A percentile compares a stretch with the other conserved stretches of the same genome.
phyloP scores from a whole-genome alignment of 2,329 filamentous ascomycete species.

The Juglanconis oblonga region DNA sequence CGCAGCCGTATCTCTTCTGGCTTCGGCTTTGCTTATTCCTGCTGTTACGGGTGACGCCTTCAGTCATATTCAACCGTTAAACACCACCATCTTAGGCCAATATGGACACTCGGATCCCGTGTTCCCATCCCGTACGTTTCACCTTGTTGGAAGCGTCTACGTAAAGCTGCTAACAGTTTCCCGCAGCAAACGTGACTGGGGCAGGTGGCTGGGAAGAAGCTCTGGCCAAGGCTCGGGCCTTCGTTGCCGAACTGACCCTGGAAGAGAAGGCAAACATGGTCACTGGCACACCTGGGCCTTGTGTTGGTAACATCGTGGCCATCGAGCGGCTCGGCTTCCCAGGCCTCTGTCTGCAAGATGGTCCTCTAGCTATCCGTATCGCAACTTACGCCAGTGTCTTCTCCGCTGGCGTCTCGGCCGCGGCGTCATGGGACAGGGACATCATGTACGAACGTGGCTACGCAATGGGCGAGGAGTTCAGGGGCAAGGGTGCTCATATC shows the following conservation, averaged over 20 bases:
- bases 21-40: slow-evolving; percentile 13
- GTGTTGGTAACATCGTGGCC: slow-evolving; percentile 36
- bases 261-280: slow-evolving; percentile 51
- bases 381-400: slow-evolving; percentile 68
- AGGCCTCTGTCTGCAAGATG: slow-evolving; percentile 66
- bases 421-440: slow-evolving; percentile 66
- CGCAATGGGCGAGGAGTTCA: slow-evolving; percentile 59
- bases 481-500: slow-evolving; percentile 73
- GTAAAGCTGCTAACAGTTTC: not conserved
- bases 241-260: slow-evolving; percentile 63
- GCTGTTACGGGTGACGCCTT: slow-evolving; percentile 28
- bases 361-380: slow-evolving; percentile 63
- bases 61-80: slow-evolving; percentile 36
- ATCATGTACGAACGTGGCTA: slow-evolving; percentile 52
- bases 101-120: slow-evolving; percentile 37
- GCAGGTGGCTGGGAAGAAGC: slow-evolving; percentile 33
- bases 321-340: slow-evolving; percentile 54
- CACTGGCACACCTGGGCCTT: slow-evolving; percentile 20
- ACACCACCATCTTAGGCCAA: slow-evolving; percentile 38
- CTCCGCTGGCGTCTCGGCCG: slow-evolving; percentile 66
- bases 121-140: slow-evolving; percentile 34
- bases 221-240: slow-evolving; percentile 38
- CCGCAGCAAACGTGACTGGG: slow-evolving; percentile 34
- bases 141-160: slow-evolving; percentile 16
- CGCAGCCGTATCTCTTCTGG: slow-evolving; percentile 9